Evolutionary conservation across 257 asterid genomes (phyloP), one percentile per base, ranked within the genome.

Genomic region (Primulina eburnea): DNA sequence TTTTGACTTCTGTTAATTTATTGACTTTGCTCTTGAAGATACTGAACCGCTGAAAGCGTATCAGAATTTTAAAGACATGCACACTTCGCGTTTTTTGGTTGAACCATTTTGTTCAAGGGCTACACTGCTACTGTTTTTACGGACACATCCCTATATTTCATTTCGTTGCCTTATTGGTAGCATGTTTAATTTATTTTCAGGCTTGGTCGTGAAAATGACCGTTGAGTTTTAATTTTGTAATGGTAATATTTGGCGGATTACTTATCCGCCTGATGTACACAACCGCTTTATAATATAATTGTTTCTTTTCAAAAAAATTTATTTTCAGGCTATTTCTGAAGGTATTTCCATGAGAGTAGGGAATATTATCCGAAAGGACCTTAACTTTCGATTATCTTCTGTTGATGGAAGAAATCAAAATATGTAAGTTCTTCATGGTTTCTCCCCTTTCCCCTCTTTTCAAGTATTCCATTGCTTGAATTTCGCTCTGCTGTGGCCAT

Each of bases 321-420:
- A 40, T 72, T 73, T 73, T 72, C 89, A 92, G 97, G 89, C 70
- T 67, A 75, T 77, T 61, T 62, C 79, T 34, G 85, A 72, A 59
- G 78, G 78, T 72, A 77, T 78, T 80, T 76, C 81, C 76, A 64
- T 30, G 73, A 69, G 83, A 62, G 73, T 73, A 62, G 72, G 58
- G 67, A 72, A 80, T 57, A 62, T 72, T 73, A 72, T 72, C 73
- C 80, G 70, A 60, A 78, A 75, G 79, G 81, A 73, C 58, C 61
- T 66, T 62, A 79, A 79, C 76, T 65, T 67, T 72, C 81, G 72
- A 69, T 76, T 80, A 52, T 63, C 73, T 65, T 65, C 75, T 83
- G 72, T 71, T 61, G 73, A 66, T 32, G 73, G 43, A 70, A 78
- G 71, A 69, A 82, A 71, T 62, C 73, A 70, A 73, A 67, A 72